phyloP scores from a whole-genome alignment of 768 basidiomycete species.

The Mycena albidolilacea region DNA sequence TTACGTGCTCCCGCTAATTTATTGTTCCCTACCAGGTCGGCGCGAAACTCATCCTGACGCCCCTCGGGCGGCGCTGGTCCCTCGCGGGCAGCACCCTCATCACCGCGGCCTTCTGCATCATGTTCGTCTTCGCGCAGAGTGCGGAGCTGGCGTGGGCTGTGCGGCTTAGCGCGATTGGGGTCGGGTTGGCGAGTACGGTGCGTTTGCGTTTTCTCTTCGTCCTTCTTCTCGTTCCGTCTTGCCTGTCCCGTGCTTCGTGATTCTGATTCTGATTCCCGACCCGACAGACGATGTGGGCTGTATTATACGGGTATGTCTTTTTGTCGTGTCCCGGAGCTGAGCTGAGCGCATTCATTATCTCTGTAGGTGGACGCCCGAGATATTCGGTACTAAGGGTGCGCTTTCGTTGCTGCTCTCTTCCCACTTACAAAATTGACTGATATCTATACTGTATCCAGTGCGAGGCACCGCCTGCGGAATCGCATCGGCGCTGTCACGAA shows the following conservation, averaged over 20 bases:
- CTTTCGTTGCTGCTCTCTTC: neutral
- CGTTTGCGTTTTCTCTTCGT: conserved; percentile 24
- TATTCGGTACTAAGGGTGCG: conserved; percentile 84
- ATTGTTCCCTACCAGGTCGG: conserved; percentile 68
- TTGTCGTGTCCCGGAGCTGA: conserved; percentile 7
- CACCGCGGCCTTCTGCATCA: conserved; percentile 81
- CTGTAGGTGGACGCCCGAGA: conserved; percentile 88
- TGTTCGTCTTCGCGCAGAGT: conserved; percentile 74
- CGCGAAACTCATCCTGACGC: conserved; percentile 85
- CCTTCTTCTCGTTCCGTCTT: conserved; percentile 5
- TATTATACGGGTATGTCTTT: conserved; percentile 74
- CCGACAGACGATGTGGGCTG: conserved; percentile 84
- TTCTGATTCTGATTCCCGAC: too few relatives aligned
- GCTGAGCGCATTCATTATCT: neutral
- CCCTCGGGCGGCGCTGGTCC: conserved; percentile 78
- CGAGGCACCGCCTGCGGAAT: conserved; percentile 92
- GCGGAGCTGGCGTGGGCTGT: conserved; percentile 75
- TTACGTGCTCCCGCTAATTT: neutral
- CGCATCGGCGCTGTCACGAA: conserved; percentile 87
- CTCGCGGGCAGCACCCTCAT: conserved; percentile 82
- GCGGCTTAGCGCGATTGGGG: conserved; percentile 67
- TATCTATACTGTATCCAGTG: conserved; percentile 54
- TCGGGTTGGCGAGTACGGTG: conserved; percentile 75
- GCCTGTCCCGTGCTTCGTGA: neutral
- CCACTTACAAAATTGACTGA: neutral